A percentile compares a stretch with the other conserved stretches of the same genome.
These are phyloP conservation scores for Colletotrichum sp. DNA, from an alignment of 2,329 filamentous ascomycete species.

Conservation along the genomic window DNA sequence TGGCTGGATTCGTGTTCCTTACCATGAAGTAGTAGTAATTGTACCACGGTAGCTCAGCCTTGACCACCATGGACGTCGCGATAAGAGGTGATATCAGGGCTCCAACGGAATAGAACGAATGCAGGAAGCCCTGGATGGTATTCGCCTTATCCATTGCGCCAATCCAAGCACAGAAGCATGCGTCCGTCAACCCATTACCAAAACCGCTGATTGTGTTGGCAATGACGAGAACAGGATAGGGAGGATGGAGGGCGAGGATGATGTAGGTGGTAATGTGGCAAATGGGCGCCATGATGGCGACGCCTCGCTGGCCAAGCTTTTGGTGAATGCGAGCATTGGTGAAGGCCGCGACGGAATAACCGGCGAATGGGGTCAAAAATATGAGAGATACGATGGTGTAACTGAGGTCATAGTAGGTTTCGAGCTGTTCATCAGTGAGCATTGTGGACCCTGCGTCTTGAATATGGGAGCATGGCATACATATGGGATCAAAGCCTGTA, in stretches of 20 bases:
- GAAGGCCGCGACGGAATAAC: slow-evolving; percentile 66
- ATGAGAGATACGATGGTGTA: slow-evolving; percentile 68
- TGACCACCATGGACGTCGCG: slow-evolving; percentile 71
- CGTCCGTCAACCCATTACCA: slow-evolving; percentile 68
- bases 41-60: slow-evolving; percentile 65
- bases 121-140: slow-evolving; percentile 69
- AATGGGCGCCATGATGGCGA: slow-evolving; percentile 65
- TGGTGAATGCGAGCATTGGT: slow-evolving; percentile 66
- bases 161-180: slow-evolving; percentile 54
- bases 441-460: too few species aligned
- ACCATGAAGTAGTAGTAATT: slow-evolving; percentile 76
- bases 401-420: slow-evolving; percentile 63
- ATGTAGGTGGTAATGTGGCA: slow-evolving; percentile 68
- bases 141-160: slow-evolving; percentile 74
- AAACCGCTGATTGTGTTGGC: slow-evolving; percentile 69
- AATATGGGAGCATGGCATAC: slow-evolving; percentile 25
- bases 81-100: slow-evolving; percentile 68
- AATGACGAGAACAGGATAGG: slow-evolving; percentile 67
- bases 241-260: slow-evolving; percentile 65
- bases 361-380: slow-evolving; percentile 68
- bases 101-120: slow-evolving; percentile 69
- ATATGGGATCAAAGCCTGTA: slow-evolving; percentile 43
- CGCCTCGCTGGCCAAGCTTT: slow-evolving; percentile 67
- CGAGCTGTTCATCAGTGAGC: slow-evolving; percentile 46
- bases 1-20: neutral